These are phyloP conservation scores for Sarocladiaceae sp. DNA, from an alignment of 2,329 filamentous ascomycete genomes.

Conservation along the genomic window DNA sequence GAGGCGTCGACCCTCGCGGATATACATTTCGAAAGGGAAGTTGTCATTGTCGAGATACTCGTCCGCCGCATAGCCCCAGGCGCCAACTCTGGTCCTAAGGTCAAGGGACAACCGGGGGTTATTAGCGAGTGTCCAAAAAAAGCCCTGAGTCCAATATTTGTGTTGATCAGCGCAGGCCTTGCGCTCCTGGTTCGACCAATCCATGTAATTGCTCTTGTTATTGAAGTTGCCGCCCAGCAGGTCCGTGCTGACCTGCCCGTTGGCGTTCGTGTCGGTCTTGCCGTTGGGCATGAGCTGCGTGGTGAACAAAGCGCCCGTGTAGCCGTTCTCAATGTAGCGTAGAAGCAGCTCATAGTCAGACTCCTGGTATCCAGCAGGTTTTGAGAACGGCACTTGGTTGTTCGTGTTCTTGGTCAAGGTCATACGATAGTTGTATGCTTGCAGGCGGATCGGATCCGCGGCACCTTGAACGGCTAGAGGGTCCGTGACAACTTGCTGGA, in stretches of 20 bases:
- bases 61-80: constrained; percentile 20
- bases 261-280: constrained; percentile 14
- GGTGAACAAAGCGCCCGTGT: constrained; percentile 11
- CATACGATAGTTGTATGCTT: constrained; percentile 14
- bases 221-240: constrained; percentile 19
- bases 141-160: constrained; percentile 15
- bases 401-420: constrained; percentile 9
- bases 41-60: constrained; percentile 21
- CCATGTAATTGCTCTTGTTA: constrained; percentile 11
- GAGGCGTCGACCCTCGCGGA: constrained; percentile 23
- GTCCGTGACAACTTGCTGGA: background rate
- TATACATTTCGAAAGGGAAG: constrained; percentile 22
- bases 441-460: constrained; percentile 11
- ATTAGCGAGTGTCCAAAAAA: constrained; percentile 17
- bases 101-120: constrained; percentile 11
- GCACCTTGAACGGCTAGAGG: background rate
- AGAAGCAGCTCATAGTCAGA: constrained; percentile 11
- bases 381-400: constrained; percentile 12
- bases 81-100: constrained; percentile 9
- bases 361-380: constrained; percentile 11
- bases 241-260: constrained; percentile 17
- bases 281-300: constrained; percentile 12
- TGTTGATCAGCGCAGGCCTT: constrained; percentile 12
- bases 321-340: constrained; percentile 12
- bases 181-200: constrained; percentile 13